Conservation (phyloP, 2,329 filamentous ascomycete genomes). For the Aspergillus ibericus region DNA sequence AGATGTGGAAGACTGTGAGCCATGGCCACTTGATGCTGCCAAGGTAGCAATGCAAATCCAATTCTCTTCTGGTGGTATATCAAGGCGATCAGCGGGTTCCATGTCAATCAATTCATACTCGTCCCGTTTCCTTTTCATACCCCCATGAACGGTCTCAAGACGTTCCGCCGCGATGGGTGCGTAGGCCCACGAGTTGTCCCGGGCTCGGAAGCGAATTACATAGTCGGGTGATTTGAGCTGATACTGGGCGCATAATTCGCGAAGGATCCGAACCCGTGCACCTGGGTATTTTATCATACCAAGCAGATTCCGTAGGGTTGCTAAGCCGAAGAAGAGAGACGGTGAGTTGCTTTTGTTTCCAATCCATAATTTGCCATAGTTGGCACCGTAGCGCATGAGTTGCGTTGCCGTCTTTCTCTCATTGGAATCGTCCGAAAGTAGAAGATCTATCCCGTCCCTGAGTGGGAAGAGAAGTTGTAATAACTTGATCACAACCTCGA, state of each 20-base stretch:
- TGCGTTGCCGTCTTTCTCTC: background rate
- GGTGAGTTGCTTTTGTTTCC: background rate
- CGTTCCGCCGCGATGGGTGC: background rate
- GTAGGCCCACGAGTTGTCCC: background rate
- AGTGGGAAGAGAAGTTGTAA: background rate
- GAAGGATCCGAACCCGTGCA: background rate
- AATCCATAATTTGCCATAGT: background rate
- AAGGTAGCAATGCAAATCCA: background rate
- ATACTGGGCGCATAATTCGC: background rate
- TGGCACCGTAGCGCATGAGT: constrained; percentile 4
- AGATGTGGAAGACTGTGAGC: background rate
- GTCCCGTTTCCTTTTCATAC: background rate
- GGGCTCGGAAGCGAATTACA: background rate
- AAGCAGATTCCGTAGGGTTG: background rate
- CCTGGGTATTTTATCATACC: background rate
- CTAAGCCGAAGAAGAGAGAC: background rate
- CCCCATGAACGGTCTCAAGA: background rate
- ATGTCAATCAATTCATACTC: background rate
- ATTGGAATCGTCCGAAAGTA: background rate
- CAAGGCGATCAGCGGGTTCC: background rate
- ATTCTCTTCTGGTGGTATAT: background rate
- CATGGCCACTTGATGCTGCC: background rate
- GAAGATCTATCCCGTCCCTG: background rate
- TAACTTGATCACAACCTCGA: background rate
- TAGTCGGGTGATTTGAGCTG: background rate